Evolutionary conservation across 2,329 filamentous ascomycete genomes (phyloP).

Genomic region (Clonostachys solani): DNA sequence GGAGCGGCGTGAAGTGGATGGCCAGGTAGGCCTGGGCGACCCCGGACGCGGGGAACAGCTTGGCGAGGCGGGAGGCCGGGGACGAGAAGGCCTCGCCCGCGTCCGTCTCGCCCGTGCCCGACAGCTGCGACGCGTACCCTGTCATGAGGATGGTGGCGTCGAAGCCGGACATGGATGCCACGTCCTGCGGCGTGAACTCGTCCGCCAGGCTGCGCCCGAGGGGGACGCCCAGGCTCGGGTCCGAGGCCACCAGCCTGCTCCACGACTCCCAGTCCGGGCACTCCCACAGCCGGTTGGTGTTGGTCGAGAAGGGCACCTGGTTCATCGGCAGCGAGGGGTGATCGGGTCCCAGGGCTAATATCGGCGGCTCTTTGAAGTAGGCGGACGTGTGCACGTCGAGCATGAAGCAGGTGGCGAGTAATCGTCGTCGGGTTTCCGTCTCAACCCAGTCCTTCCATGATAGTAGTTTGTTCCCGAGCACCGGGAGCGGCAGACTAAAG

Average conservation of each 20-base stretch:
- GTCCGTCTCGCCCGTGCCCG: too few species aligned
- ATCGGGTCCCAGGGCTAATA: conserved; percentile 25
- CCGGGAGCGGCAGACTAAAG: conserved; percentile 11
- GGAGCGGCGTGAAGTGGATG: conserved; percentile 53
- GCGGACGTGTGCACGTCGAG: conserved; percentile 51
- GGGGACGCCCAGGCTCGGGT: neutral
- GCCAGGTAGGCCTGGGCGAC: conserved; percentile 51
- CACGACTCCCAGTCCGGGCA: conserved; percentile 39
- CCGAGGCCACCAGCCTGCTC: conserved; percentile 23
- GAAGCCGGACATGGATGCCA: conserved; percentile 26
- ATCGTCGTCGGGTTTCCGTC: conserved; percentile 45
- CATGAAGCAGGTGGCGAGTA: conserved; percentile 52
- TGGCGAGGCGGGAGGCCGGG: too few species aligned
- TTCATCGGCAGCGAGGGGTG: conserved; percentile 25
- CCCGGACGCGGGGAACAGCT: conserved; percentile 37
- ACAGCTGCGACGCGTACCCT: conserved; percentile 15
- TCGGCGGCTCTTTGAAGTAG: conserved; percentile 45
- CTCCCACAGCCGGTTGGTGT: conserved; percentile 43
- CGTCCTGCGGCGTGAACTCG: conserved; percentile 24
- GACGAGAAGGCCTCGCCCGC: too few species aligned
- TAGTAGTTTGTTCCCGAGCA: neutral
- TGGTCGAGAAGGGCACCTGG: conserved; percentile 39
- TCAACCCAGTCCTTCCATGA: conserved; percentile 36
- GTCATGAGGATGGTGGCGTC: conserved; percentile 35
- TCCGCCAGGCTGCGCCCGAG: conserved; percentile 16